A percentile compares a stretch with the other conserved stretches of the same genome.
Conservation (phyloP, 257 asterid species). For the Hygrophila difformis region DNA sequence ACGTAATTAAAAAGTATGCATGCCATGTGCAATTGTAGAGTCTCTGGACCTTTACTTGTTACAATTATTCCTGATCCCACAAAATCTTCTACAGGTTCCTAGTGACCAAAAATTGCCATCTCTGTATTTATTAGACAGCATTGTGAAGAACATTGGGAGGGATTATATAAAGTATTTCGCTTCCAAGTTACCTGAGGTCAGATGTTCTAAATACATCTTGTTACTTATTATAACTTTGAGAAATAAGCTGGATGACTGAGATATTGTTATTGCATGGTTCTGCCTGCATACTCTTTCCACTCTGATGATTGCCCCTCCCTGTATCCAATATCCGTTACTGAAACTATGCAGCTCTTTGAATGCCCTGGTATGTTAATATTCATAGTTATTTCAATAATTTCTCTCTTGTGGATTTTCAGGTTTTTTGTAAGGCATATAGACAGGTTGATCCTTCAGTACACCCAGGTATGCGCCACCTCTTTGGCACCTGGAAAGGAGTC, state of each 20-base stretch:
- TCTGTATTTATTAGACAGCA: constrained; percentile 86
- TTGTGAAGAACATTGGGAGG: constrained; percentile 94
- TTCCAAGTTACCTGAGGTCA: constrained; percentile 57
- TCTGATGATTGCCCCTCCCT: no score
- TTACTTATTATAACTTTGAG: background rate
- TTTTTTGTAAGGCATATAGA: constrained; percentile 62
- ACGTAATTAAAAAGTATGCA: background rate
- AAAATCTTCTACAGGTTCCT: constrained; percentile 63
- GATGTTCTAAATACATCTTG: constrained; percentile 11
- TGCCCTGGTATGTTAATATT: constrained; percentile 5
- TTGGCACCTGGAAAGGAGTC: constrained; percentile 76
- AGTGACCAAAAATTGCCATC: constrained; percentile 90
- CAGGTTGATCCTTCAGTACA: constrained; percentile 65
- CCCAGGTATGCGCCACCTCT: constrained; percentile 72
- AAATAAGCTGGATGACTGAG: no score
- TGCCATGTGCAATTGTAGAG: no score
- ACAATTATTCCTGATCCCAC: constrained; percentile 24
- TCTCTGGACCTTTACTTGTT: constrained; percentile 8
- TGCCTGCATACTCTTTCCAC: no score
- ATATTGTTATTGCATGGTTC: no score
- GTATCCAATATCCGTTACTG: no score
- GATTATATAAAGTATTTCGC: constrained; percentile 70
- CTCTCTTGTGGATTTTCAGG: constrained; percentile 36
- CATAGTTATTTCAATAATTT: constrained; percentile 1
- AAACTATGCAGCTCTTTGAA: background rate